phyloP scores from a whole-genome alignment of 1,284 basidiomycete genomes.

The Boletus mariae region DNA sequence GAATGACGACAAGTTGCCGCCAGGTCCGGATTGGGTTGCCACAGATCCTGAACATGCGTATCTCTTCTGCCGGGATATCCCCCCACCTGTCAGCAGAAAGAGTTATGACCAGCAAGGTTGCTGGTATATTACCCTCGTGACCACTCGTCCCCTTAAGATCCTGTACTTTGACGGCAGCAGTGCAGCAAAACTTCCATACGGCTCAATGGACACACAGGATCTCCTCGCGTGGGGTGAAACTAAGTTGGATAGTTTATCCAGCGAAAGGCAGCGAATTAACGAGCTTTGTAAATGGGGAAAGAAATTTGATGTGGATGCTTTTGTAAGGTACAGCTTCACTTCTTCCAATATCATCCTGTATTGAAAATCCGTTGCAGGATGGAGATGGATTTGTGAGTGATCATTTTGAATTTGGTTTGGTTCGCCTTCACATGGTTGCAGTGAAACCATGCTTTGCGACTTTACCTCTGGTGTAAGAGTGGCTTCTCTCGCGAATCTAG shows the following conservation, averaged over 20 bases:
- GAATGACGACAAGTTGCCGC: slow-evolving; percentile 26
- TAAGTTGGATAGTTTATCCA: neutral
- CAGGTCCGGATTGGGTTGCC: slow-evolving; percentile 39
- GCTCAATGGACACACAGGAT: slow-evolving; percentile 41
- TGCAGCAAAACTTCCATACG: slow-evolving; percentile 31
- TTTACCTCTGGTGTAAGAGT: neutral
- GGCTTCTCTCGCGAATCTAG: neutral
- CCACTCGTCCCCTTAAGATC: slow-evolving; percentile 37
- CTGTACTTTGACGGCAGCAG: slow-evolving; percentile 45
- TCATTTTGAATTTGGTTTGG: neutral
- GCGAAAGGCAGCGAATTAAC: neutral
- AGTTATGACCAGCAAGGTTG: slow-evolving; percentile 19
- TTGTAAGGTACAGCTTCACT: neutral
- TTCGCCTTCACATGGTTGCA: neutral
- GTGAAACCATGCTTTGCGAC: neutral
- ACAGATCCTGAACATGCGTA: slow-evolving; percentile 45
- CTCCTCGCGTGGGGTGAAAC: slow-evolving; percentile 23
- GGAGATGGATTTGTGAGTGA: neutral
- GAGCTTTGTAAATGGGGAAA: neutral
- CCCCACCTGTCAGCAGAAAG: neutral
- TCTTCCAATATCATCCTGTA: too few species aligned
- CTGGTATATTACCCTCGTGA: slow-evolving; percentile 39
- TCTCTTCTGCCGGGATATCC: slow-evolving; percentile 30
- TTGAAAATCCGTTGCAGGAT: neutral
- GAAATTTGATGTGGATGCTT: neutral